Evolutionary conservation across 495 filamentous ascomycete genomes (phyloP), one percentile per base, ranked within the genome.

Genomic region (Evansstolkia leycettana): DNA sequence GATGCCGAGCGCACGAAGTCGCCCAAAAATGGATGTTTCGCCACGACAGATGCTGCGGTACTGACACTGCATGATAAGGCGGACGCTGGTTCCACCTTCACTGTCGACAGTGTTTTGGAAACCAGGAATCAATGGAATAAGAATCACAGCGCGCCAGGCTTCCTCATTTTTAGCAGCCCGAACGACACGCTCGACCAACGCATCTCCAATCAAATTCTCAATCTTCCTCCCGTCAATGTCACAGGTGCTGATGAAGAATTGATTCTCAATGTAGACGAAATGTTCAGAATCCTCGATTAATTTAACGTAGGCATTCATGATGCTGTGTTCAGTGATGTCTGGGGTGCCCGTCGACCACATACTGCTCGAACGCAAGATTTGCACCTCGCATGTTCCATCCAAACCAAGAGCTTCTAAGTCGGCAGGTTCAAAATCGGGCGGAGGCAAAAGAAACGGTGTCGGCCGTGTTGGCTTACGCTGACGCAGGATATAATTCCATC

Each of bases 221-320:
- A 99, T 89, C 50, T 78, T 82, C 29, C 75, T 81, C 25, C 82
- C 83, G 37, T 93, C 76, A 11, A 88, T 85, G 44, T 88, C 81
- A 39, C 85, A 93, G 37, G 83, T 93, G 36, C 79, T 90, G 62
- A 99, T 83, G 62, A 93, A 99, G 65, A 99, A 99, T 55, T 99
- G 90, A 52, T 99, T 99, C 50, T 99, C 90, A 41, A 99, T 93
- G 54, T 99, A 96, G 38, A 99, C 84, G 42, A 96, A 94, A 48
- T 96, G 90, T 31, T 99, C 87, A 7, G 86, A 94, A 36, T 86
- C 75, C 48, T 90, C 79, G 36, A 99, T 99, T 57, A 90, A 69
- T 51, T 94, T 90, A 46, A 90, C 72, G 46, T 99, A 99, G 17
- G 90, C 90, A 38, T 80, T 86, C 72, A 90, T 84, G 47, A 99